Conservation (phyloP, 2,329 filamentous ascomycete species). For the Pestalotiopsis fici region DNA sequence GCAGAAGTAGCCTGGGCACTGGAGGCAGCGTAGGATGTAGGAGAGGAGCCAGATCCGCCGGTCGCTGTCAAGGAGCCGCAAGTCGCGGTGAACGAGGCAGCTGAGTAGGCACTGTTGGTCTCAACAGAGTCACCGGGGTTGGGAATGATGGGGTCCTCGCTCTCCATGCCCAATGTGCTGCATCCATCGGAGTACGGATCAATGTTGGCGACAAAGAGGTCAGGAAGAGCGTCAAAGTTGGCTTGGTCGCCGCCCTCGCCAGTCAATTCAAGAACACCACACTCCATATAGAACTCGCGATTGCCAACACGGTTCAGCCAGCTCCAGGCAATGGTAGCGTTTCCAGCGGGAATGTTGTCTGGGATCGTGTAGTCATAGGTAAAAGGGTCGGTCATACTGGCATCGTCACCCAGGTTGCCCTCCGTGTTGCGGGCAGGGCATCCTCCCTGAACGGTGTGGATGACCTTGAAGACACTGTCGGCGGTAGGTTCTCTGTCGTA, state of each 20-base stretch:
- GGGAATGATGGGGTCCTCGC: conserved; percentile 64
- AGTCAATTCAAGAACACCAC: conserved; percentile 71
- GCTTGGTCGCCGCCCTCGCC: conserved; percentile 48
- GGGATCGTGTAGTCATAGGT: conserved; percentile 74
- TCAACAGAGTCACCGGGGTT: conserved; percentile 63
- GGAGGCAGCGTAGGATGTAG: conserved; percentile 6
- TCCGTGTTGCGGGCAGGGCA: conserved; percentile 65
- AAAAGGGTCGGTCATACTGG: conserved; percentile 46
- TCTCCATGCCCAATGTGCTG: conserved; percentile 9
- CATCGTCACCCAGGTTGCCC: conserved; percentile 59
- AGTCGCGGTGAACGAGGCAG: conserved; percentile 25
- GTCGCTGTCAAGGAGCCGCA: conserved; percentile 20
- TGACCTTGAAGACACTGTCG: conserved; percentile 78
- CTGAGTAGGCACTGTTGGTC: conserved; percentile 37
- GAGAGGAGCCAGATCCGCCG: conserved; percentile 14
- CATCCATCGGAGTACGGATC: background rate
- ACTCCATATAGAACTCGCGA: conserved; percentile 98
- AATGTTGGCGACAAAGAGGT: conserved; percentile 77
- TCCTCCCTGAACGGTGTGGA: conserved; percentile 84
- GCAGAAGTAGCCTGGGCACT: conserved; percentile 11
- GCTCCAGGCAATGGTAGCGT: conserved; percentile 85
- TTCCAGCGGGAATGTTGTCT: conserved; percentile 68
- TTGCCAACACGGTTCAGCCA: conserved; percentile 95
- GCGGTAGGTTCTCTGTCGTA: conserved; percentile 71
- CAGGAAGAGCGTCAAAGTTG: conserved; percentile 64